Conservation (phyloP, 805 yeast species). For the Candida jianshihensis region DNA sequence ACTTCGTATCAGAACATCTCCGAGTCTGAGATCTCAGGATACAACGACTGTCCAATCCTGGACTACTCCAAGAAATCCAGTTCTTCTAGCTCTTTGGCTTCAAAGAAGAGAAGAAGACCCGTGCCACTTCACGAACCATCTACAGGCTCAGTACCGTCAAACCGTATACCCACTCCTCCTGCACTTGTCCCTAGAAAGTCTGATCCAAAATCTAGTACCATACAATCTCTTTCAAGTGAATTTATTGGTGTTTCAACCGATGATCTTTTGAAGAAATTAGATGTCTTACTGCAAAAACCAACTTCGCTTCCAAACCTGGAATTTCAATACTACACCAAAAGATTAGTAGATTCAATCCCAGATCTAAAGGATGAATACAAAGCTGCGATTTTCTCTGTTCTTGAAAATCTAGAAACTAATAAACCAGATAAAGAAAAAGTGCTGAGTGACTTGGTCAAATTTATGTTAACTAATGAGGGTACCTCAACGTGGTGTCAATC, state of each 20-base stretch:
- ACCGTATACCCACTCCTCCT: not conserved
- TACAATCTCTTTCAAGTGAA: too few relatives aligned
- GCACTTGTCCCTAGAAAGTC: not conserved
- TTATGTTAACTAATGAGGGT: conserved; percentile 52
- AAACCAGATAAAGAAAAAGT: conserved; percentile 22
- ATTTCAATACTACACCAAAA: not conserved
- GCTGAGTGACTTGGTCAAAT: conserved; percentile 34
- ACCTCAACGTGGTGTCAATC: conserved; percentile 64
- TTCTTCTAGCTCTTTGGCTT: conserved; percentile 4
- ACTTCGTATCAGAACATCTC: conserved; percentile 30
- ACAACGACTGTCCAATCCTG: conserved; percentile 35
- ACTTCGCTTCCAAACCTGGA: not conserved
- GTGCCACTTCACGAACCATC: conserved; percentile 1
- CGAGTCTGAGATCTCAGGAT: conserved; percentile 35
- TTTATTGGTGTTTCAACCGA: too few relatives aligned
- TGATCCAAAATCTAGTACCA: too few relatives aligned
- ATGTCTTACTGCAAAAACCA: not conserved
- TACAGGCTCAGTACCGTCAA: not conserved
- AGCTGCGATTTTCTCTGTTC: conserved; percentile 19
- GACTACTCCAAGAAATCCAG: conserved; percentile 5
- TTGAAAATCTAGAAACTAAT: conserved; percentile 11
- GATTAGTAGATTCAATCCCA: not conserved
- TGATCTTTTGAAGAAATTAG: too few relatives aligned
- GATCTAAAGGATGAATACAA: conserved; percentile 20
- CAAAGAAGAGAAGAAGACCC: conserved; percentile 3